Base-by-base conservation (phyloP, 73 alveolate genomes). In the Paramecium pentaurelia region DNA sequence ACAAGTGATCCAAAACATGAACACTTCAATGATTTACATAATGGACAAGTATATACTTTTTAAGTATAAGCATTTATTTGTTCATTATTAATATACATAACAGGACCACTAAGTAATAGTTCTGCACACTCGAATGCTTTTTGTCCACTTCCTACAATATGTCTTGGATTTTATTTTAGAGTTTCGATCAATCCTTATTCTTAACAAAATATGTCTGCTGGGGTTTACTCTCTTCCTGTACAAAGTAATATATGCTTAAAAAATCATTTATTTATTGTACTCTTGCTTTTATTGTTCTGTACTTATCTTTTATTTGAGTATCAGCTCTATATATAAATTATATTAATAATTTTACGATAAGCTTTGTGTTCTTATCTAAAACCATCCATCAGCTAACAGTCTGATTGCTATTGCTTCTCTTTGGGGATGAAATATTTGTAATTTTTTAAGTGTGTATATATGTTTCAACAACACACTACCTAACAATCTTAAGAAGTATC, bases 41-140 rank as follows among this genome's bases (percentile, higher is more conserved):
- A 9, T 45, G 75, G 75, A 36, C 91, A 80, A 20, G 91, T 80
- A 18, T 80, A 80, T 44, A 80, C 7, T 80, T 47, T 80, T 80
- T 80, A 80, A 10, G 91, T 44, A 25, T 40, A 80, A 14, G 71
- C 77, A 47, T 40, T 80, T 8, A 80, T 32, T 40, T 60, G 58
- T 44, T 80, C 91, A 32, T 80, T 25, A 12, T 40, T 32, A 40
- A 80, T 28, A 47, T 80, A 80, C 91, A 80, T 80, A 12, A 80
- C 75, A 22, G 91, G 91, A 42, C 91, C 91, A 80, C 49, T 80
- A 14, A 80, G 34, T 30, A 80, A 42, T 22, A 80, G 27, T 44
- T 80, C 91, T 3, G 91, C 91, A 45, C 77, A 80, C 49, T 80
- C 91, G 38, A 80, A 80, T 27, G 91, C 91, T 16, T 42, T 80